These are phyloP conservation scores for Colletotrichum cereale DNA, from an alignment of 2,329 filamentous ascomycete species.

Conservation along the genomic window DNA sequence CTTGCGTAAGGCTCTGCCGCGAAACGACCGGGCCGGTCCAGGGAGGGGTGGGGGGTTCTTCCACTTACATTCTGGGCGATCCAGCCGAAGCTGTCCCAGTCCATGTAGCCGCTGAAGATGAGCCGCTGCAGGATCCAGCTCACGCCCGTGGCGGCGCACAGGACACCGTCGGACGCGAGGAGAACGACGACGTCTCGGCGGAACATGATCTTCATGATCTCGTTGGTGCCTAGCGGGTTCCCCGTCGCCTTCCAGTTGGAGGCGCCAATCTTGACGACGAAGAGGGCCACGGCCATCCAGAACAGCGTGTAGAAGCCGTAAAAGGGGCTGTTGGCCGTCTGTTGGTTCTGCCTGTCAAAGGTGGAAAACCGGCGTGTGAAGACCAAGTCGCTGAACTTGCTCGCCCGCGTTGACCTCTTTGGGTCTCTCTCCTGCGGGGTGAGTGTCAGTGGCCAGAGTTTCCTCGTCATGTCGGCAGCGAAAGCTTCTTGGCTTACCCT, in stretches of 20 bases:
- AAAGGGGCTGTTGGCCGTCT: slow-evolving; percentile 75
- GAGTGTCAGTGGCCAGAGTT: not conserved
- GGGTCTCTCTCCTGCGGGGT: slow-evolving; percentile 32
- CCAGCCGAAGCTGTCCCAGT: slow-evolving; percentile 79
- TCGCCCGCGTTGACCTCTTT: slow-evolving; percentile 20
- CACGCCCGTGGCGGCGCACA: slow-evolving; percentile 75
- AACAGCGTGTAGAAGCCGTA: slow-evolving; percentile 85
- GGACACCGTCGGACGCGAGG: slow-evolving; percentile 74
- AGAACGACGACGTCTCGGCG: slow-evolving; percentile 65
- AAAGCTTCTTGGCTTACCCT: slow-evolving; percentile 15
- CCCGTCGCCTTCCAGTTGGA: slow-evolving; percentile 78
- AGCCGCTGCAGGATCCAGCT: slow-evolving; percentile 74
- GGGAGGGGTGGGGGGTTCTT: not conserved
- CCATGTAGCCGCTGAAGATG: slow-evolving; percentile 69
- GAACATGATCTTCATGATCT: slow-evolving; percentile 79
- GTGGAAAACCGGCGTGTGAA: slow-evolving; percentile 81
- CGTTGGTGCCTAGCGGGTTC: slow-evolving; percentile 76
- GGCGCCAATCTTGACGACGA: slow-evolving; percentile 75
- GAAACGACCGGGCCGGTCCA: not conserved
- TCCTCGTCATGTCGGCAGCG: not conserved
- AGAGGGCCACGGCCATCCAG: slow-evolving; percentile 77
- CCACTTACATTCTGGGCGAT: slow-evolving; percentile 74
- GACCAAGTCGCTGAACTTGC: slow-evolving; percentile 64
- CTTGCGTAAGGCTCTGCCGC: not conserved
- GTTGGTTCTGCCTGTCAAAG: slow-evolving; percentile 79